Evolutionary conservation across 1,284 basidiomycete species (phyloP).

Genomic region (Irpex sp.): DNA sequence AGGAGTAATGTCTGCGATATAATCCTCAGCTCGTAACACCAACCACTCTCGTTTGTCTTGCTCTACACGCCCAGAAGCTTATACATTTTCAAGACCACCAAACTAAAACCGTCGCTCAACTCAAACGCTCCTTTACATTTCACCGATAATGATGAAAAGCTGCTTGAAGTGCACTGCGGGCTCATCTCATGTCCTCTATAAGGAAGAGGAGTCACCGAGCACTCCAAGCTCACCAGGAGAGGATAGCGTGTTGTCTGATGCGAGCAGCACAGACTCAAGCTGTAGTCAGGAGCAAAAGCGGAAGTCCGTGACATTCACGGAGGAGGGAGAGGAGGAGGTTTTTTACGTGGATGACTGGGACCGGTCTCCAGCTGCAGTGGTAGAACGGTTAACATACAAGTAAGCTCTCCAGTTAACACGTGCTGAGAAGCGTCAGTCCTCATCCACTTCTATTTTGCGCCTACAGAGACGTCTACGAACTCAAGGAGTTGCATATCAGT

Average conservation of each 20-base stretch:
- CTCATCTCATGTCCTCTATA: neutral
- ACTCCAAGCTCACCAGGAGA: conserved; percentile 19
- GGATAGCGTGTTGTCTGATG: conserved; percentile 17
- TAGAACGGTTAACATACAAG: conserved; percentile 34
- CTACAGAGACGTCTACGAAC: conserved; percentile 14
- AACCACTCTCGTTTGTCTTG: neutral
- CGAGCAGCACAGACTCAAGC: conserved; percentile 12
- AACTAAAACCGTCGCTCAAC: conserved; percentile 5
- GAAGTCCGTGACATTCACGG: conserved; percentile 58
- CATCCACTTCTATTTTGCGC: neutral
- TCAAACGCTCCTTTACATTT: neutral
- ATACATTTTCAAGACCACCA: neutral
- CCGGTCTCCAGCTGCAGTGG: conserved; percentile 37
- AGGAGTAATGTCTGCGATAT: conserved; percentile 13
- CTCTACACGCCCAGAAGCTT: neutral
- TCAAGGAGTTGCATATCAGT: conserved; percentile 13
- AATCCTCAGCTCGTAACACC: conserved; percentile 5
- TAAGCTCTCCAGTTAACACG: conserved; percentile 18
- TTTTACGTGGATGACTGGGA: conserved; percentile 70
- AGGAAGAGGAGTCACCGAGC: conserved; percentile 20
- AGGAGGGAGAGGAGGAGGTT: conserved; percentile 44
- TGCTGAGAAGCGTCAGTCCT: neutral
- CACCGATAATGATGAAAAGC: conserved; percentile 12
- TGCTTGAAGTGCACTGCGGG: conserved; percentile 13
- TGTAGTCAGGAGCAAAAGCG: conserved; percentile 16